Base-by-base conservation (phyloP, 2,329 filamentous ascomycete genomes). In the Colletotrichum lini region DNA sequence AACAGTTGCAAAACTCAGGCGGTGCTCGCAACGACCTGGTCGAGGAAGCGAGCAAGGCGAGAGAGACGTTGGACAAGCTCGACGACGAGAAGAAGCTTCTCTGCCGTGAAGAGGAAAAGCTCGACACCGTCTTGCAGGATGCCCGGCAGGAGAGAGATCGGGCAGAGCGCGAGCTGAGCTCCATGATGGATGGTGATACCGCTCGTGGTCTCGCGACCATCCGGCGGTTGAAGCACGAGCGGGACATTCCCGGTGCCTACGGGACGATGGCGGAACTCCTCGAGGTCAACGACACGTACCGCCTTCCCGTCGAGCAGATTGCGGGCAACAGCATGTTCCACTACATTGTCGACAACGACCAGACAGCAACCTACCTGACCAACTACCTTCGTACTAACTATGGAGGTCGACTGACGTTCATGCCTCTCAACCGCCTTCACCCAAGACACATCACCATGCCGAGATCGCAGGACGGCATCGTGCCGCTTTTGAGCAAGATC, bases 241-340 rank as follows among this genome's bases (percentile, higher is more conserved):
- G 92, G 73, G 90, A 94, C 71, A 90, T 98, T 7, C 89, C 93
- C 1, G 96, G 96, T 35, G 94, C 96, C 2, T 97, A 98, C 79
- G 96, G 97, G 60, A 97, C 95, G 0, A 83, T 99, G 47, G 95
- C 96, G 5, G 97, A 99, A 80, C 88, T 99, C n/a, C 90, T 98
- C 76, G 90, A 95, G 65, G 94, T 98, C 59, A 90, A 87, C 69
- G 94, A 98, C 64, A 89, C 90, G 64, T 98, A 98, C 82, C 91
- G 95, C 72, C 91, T 95, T 13, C 94, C 96, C 2, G 93, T 97
- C 12, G 96, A 99, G 82, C 94, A 97, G 76, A 96, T 95, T 62
- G 96, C 96, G 2, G 96, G 96, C 21, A 92, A 92, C 73, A 97
- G 94, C 79, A 87, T 99, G 10, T 99, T 99, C 83, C 94, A 99